Evolutionary conservation across 805 yeast species (phyloP).

Genomic region (Cephaloascus albidus): DNA sequence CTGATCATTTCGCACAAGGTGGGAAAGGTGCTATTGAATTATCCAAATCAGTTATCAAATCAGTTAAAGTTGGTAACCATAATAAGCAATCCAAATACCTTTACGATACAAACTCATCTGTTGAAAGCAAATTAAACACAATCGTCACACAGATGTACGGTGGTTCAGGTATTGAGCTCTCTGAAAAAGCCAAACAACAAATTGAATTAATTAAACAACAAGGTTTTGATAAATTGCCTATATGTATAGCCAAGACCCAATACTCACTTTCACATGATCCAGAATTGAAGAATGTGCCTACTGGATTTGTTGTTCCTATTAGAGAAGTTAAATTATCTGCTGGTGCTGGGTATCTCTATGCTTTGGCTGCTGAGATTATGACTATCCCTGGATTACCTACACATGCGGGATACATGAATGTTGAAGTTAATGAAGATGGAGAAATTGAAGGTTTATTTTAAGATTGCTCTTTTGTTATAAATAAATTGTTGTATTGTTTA

Average conservation of each 20-base stretch:
- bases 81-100: constrained; percentile 38
- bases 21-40: constrained; percentile 82
- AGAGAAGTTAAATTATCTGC: constrained; percentile 89
- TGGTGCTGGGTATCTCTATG: constrained; percentile 96
- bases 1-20: constrained; percentile 95
- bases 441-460: constrained; percentile 89
- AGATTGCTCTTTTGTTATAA: too few relatives aligned
- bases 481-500: too few relatives aligned
- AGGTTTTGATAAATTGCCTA: constrained; percentile 86
- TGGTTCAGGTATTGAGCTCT: constrained; percentile 74
- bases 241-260: constrained; percentile 96
- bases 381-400: constrained; percentile 97
- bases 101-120: constrained; percentile 62
- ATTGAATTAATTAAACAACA: constrained; percentile 75
- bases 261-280: constrained; percentile 95
- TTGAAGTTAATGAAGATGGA: constrained; percentile 84
- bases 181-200: constrained; percentile 73
- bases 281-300: constrained; percentile 86
- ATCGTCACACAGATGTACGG: constrained; percentile 92
- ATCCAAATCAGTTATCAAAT: constrained; percentile 76
- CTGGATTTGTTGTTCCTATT: constrained; percentile 88
- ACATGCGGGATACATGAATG: constrained; percentile 94
- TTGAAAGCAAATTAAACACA: constrained; percentile 68
- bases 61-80: constrained; percentile 38
- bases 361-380: constrained; percentile 93